Evolutionary conservation across 2,329 filamentous ascomycete species (phyloP).

Genomic region (Aspergillus phoenicis): DNA sequence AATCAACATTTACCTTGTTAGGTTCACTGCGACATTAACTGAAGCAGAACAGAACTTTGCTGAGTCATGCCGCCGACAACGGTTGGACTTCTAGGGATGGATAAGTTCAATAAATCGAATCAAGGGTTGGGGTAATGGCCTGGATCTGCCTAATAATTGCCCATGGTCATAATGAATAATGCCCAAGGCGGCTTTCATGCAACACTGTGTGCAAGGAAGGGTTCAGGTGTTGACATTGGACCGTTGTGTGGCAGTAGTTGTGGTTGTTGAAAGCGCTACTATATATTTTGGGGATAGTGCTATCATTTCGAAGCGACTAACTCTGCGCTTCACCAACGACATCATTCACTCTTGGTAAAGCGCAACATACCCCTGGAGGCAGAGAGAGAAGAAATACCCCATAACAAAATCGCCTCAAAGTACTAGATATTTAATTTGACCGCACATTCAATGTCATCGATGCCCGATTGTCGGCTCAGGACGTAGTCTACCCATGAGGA

Average conservation of each 20-base stretch:
- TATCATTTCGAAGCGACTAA: too few relatives aligned
- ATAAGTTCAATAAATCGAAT: constrained; percentile 18
- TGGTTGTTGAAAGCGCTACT: too few relatives aligned
- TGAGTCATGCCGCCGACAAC: not conserved
- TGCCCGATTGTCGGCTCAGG: not conserved
- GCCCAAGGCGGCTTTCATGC: not conserved
- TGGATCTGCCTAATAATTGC: constrained; percentile 15
- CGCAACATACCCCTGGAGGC: too few relatives aligned
- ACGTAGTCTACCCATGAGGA: not conserved
- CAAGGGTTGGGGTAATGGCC: constrained; percentile 17
- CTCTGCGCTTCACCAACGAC: too few relatives aligned
- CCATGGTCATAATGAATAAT: not conserved
- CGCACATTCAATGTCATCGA: not conserved
- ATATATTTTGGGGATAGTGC: too few relatives aligned
- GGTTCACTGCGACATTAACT: not conserved
- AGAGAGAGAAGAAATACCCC: too few relatives aligned
- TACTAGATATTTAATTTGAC: not conserved
- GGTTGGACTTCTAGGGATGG: constrained; percentile 5
- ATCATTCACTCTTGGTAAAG: too few relatives aligned
- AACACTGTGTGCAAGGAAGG: not conserved
- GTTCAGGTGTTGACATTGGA: not conserved
- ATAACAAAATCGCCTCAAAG: too few relatives aligned
- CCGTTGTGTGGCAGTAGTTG: too few relatives aligned
- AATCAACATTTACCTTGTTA: not conserved
- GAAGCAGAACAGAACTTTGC: not conserved